These are phyloP conservation scores for Exserohilum rostratum DNA, from an alignment of 2,329 filamentous ascomycete genomes.

Conservation along the genomic window DNA sequence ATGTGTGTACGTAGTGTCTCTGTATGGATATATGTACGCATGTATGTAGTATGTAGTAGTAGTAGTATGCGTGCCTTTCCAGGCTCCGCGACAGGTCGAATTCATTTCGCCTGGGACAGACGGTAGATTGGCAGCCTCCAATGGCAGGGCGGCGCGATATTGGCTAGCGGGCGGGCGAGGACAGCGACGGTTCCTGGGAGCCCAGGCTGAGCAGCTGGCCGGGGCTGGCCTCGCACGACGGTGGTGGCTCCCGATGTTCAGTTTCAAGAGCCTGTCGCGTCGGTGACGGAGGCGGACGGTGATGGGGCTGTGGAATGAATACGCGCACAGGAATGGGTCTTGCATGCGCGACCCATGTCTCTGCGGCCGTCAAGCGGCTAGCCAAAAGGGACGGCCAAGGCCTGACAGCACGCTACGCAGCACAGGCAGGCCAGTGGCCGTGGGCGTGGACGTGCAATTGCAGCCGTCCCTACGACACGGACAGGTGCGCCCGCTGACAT, in stretches of 20 bases:
- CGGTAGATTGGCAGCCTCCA: conserved; percentile 26
- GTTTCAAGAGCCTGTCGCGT: conserved; percentile 28
- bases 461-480: neutral
- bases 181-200: conserved; percentile 23
- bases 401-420: conserved; percentile 25
- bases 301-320: conserved; percentile 22
- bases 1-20: neutral
- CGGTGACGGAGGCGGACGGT: conserved; percentile 5
- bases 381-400: conserved; percentile 28
- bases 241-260: conserved; percentile 28
- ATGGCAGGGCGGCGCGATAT: conserved; percentile 22
- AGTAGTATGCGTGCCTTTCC: conserved; percentile 14
- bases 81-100: conserved; percentile 1
- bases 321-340: conserved; percentile 26
- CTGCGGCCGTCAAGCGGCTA: conserved; percentile 28
- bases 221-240: conserved; percentile 10
- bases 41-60: no score
- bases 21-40: no score
- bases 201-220: conserved; percentile 11
- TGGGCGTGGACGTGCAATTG: conserved; percentile 1
- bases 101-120: conserved; percentile 22
- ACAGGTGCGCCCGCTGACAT: conserved; percentile 7
- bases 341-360: conserved; percentile 25
- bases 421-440: conserved; percentile 7
- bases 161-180: conserved; percentile 17